Evolutionary conservation across 129 eudicot species (phyloP), one percentile per base, ranked within the genome.

Genomic region (Scalesia atractyloides): DNA sequence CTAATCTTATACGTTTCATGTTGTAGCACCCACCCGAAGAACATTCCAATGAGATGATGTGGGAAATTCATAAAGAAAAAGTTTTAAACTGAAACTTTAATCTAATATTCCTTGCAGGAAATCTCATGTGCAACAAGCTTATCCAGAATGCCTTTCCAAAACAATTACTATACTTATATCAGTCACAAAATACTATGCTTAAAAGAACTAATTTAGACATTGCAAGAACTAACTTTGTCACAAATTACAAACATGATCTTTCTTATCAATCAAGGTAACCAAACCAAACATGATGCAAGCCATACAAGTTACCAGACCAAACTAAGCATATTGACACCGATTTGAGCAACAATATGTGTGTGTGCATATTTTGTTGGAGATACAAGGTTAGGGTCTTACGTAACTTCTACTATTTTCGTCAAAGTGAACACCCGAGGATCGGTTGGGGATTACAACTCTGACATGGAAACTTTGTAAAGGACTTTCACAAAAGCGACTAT

Each of bases 1-100:
- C 97, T 44, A 90, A 80, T 80, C 99, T 81, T 78, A 95, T 95
- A 26, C 99, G 91, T 80, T 85, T 95, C 97, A 95, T 95, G 82
- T 95, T 95, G 84, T 95, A 90, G 77, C 90, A 97, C 89, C 99
- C 90, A 97, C 89, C 99, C 89, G 92, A 80, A 93, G 84, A 82
- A 87, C 18, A 75, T 62, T 34, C 54, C 74, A 80, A 87, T 78
- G 47, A 76, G 76, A 44, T 14, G 48, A 76, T 44, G 69, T 83
- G 75, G 62, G 48, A 46, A 56, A 61, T 59, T 63, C 57, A 44
- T 44, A 36, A 47, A 37, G 22, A 15, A 63, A 41, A 77, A 18
- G 12, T 8, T 54, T 53, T 58, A 19, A 47, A 1, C 11, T 73
- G 2, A 52, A 46, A 46, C 67, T 33, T 30, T 58, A 33, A 76